Conservation (phyloP, 1,284 basidiomycete genomes). For the Malassezia arunalokei region DNA sequence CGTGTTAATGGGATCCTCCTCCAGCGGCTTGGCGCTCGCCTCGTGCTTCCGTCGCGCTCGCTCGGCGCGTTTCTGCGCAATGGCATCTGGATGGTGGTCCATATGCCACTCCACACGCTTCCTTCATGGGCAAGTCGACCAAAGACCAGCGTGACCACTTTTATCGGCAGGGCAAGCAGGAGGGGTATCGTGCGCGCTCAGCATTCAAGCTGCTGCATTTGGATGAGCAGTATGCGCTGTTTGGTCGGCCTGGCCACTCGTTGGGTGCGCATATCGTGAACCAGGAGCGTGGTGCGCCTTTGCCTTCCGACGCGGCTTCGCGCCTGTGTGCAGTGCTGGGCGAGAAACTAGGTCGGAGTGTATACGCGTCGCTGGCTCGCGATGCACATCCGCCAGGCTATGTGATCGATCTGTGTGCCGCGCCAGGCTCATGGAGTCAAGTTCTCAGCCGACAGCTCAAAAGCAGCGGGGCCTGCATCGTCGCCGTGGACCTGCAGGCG, state of each 20-base stretch:
- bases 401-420: conserved; percentile 54
- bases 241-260: conserved; percentile 35
- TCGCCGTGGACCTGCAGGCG: conserved; percentile 53
- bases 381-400: conserved; percentile 22
- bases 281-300: not conserved
- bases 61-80: conserved; percentile 10
- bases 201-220: conserved; percentile 52
- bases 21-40: no score
- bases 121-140: conserved; percentile 39
- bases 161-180: conserved; percentile 49
- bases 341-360: not conserved
- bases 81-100: conserved; percentile 1
- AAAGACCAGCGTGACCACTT: conserved; percentile 52
- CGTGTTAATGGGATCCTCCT: not conserved
- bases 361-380: not conserved
- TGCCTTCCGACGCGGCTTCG: not conserved
- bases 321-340: not conserved
- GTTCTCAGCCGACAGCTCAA: conserved; percentile 44
- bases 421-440: conserved; percentile 50
- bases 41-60: conserved; percentile 4
- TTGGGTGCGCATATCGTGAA: not conserved
- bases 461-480: conserved; percentile 42
- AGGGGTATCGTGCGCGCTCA: conserved; percentile 52
- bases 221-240: conserved; percentile 52
- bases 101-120: not conserved